Evolutionary conservation across 805 yeast species (phyloP), one percentile per base, ranked within the genome.

Genomic region (Pichia kluyveri): DNA sequence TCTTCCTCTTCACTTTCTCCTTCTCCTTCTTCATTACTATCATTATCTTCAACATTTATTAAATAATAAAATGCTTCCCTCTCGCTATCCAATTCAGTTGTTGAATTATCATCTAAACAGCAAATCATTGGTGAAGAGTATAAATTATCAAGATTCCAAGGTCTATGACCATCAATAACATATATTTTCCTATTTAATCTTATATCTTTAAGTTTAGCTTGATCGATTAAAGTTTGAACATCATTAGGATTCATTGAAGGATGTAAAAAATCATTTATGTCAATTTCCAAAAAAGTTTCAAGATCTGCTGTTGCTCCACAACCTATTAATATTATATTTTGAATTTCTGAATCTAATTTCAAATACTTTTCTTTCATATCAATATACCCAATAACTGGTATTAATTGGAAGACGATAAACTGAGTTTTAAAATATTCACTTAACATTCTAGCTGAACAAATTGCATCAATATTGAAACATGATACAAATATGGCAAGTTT

Each of bases 291-390:
- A 59, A 84, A 84, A 26, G 78, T 69, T 60, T 86, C 95, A 31
- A 93, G 59, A 63, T 93, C 97, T 11, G 90, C 77, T 77, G 85
- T 80, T 5, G 95, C 95, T 14, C 99, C 99, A 67, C 96, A 93
- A 0, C 99, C 99, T 0, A 93, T 68, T 39, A 90, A 69, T 5
- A 93, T 64, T 18, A 91, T 84, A 57, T 83, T 88, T 5, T 80
- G 69, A 8, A 93, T 80, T 45, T 87, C 91, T 7, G 68, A 73
- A 60, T 90, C 97, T 40, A 93, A 67, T 47, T 73, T 73, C 5
- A 55, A 48, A 58, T 77, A 90, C 60, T 83, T 86, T 26, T 59
- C 60, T 53, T 78, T 80, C 52, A 95, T 68, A 55, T 89, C 96
- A 11, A 82, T 67, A 60, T 88, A 91, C 0, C 99, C 99, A 18